Percentiles rank a stretch among this genome's conserved stretches.
Evolutionary conservation across 2,329 filamentous ascomycete genomes (phyloP).

Genomic region (Cercospora sp.): DNA sequence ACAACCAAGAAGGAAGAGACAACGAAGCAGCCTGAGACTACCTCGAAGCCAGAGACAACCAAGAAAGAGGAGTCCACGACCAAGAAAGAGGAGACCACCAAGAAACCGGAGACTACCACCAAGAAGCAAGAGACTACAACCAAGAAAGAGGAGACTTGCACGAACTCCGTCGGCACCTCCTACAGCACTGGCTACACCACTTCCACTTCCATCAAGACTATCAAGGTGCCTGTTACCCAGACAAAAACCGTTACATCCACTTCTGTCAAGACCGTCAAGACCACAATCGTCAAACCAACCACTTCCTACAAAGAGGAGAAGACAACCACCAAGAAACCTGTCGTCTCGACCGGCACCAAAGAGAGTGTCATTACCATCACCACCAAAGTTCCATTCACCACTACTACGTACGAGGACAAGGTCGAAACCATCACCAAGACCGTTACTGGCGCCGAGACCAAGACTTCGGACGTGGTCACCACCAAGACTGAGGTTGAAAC

Average conservation of each 20-base stretch:
- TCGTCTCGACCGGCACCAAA: not conserved
- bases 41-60: not conserved
- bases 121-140: not conserved
- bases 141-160: slow-evolving; percentile 15
- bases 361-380: slow-evolving; percentile 10
- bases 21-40: not conserved
- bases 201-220: slow-evolving; percentile 15
- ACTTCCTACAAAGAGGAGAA: not conserved
- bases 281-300: slow-evolving; percentile 13
- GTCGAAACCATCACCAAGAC: slow-evolving; percentile 6
- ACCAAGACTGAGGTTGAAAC: slow-evolving; percentile 10
- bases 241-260: slow-evolving; percentile 13
- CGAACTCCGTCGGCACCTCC: slow-evolving; percentile 13
- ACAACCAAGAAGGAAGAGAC: not conserved
- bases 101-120: not conserved
- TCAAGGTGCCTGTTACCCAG: slow-evolving; percentile 15
- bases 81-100: not conserved
- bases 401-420: slow-evolving; percentile 9
- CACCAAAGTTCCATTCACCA: slow-evolving; percentile 9
- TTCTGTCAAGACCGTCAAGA: slow-evolving; percentile 15
- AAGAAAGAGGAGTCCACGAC: not conserved
- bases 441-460: slow-evolving; percentile 4
- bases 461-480: slow-evolving; percentile 3
- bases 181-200: slow-evolving; percentile 18
- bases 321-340: slow-evolving; percentile 1